A percentile compares a stretch with the other conserved stretches of the same genome.
These are phyloP conservation scores for Sporothrix globosa DNA, from an alignment of 2,329 filamentous ascomycete species.

Conservation along the genomic window DNA sequence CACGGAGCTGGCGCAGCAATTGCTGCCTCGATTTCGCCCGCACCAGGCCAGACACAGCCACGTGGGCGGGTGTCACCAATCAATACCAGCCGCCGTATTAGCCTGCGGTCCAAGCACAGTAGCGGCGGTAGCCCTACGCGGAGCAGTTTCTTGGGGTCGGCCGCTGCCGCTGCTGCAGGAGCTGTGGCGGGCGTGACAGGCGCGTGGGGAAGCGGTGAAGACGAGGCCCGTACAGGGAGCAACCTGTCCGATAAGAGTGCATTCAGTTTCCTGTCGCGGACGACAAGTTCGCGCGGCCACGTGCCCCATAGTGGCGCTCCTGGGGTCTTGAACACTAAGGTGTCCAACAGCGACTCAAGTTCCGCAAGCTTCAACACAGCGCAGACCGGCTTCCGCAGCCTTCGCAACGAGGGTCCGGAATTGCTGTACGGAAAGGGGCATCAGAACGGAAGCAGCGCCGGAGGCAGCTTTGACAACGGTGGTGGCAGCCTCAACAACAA, in stretches of 20 bases:
- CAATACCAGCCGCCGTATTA: slow-evolving; percentile 40
- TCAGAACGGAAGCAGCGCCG: slow-evolving; percentile 25
- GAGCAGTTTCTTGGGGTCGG: slow-evolving; percentile 29
- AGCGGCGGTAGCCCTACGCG: slow-evolving; percentile 38
- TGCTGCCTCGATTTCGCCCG: slow-evolving; percentile 28
- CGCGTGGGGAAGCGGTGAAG: slow-evolving; percentile 41
- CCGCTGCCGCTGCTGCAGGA: slow-evolving; percentile 20
- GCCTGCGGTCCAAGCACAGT: slow-evolving; percentile 42
- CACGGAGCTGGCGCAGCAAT: slow-evolving; percentile 29
- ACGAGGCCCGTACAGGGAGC: slow-evolving; percentile 59
- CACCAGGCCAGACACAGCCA: slow-evolving; percentile 26
- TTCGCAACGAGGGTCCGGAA: slow-evolving; percentile 58
- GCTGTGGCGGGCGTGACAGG: slow-evolving; percentile 25
- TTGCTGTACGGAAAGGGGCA: slow-evolving; percentile 48
- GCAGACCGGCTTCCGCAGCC: slow-evolving; percentile 54
- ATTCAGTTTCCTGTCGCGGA: slow-evolving; percentile 44
- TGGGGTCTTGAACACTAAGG: slow-evolving; percentile 30
- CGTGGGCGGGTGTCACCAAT: slow-evolving; percentile 47
- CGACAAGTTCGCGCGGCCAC: slow-evolving; percentile 38
- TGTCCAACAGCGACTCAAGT: slow-evolving; percentile 33
- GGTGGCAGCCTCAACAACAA: not conserved
- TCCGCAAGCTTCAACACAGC: slow-evolving; percentile 42
- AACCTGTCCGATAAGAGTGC: slow-evolving; percentile 60
- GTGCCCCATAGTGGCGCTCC: slow-evolving; percentile 16
- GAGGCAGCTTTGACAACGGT: not conserved